Conservation (phyloP, 2,329 filamentous ascomycete genomes). For the Rosellinia necatrix region DNA sequence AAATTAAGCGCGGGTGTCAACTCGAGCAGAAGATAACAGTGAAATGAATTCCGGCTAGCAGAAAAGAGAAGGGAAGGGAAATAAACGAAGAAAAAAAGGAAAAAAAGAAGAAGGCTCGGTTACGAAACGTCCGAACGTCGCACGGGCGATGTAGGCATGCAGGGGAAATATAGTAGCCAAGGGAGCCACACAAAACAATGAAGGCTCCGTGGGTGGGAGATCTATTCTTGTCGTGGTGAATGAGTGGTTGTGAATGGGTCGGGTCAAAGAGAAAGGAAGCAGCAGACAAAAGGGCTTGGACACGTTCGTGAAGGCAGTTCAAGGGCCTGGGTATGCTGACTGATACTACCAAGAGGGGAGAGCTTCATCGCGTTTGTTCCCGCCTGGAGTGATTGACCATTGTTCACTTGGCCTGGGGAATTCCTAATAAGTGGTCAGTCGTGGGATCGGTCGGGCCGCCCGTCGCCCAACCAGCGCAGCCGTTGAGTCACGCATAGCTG, state of each 20-base stretch:
- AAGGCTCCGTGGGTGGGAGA: slow-evolving; percentile 2
- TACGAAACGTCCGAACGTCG: slow-evolving; percentile 27
- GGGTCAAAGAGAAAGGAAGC: slow-evolving; percentile 26
- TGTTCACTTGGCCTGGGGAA: slow-evolving; percentile 30
- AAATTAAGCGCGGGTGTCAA: slow-evolving; percentile 24
- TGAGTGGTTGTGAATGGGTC: slow-evolving; percentile 25
- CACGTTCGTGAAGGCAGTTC: slow-evolving; percentile 7
- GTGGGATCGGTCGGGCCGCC: slow-evolving; percentile 24
- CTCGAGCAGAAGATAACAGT: slow-evolving; percentile 14
- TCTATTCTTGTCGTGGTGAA: slow-evolving; percentile 21
- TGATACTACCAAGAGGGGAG: slow-evolving; percentile 15
- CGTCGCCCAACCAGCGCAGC: slow-evolving; percentile 38
- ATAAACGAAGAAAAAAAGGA: slow-evolving; percentile 24
- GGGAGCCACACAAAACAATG: slow-evolving; percentile 38
- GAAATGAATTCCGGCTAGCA: slow-evolving; percentile 21
- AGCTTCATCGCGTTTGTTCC: slow-evolving; percentile 36
- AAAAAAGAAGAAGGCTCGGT: slow-evolving; percentile 24
- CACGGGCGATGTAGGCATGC: slow-evolving; percentile 17
- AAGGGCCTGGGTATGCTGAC: slow-evolving; percentile 23
- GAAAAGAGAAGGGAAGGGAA: slow-evolving; percentile 16
- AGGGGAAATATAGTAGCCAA: slow-evolving; percentile 34
- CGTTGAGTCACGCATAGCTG: slow-evolving; percentile 29
- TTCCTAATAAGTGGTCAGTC: slow-evolving; percentile 22
- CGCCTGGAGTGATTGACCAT: slow-evolving; percentile 34
- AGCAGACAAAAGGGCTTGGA: slow-evolving; percentile 16